Base-by-base conservation (phyloP, 768 basidiomycete species). In the Chalciporus chontae region DNA sequence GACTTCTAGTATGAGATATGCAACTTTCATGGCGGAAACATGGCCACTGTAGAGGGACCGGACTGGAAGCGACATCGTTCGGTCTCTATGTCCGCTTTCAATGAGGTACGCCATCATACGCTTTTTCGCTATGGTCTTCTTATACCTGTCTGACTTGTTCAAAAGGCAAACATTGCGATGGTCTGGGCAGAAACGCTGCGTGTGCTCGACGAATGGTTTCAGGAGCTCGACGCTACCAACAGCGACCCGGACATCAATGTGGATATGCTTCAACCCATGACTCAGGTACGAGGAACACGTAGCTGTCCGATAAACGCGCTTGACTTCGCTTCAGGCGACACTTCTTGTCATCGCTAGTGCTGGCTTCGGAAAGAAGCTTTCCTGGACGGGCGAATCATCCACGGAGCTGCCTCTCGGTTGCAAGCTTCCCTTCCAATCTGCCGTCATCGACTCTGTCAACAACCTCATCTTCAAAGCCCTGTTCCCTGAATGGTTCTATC, bases 21-120 rank as follows among this genome's bases (percentile, higher is more conserved):
- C 40, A 73, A 74, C 43, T 69, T 78, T 36, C 77, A 74, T n/a
- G 79, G 79, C 1, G 51, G 49, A 18, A 79, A 75, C 54, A 45
- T 81, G 3, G 57, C 79, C 21, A 69, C 72, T 5, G 56, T 60
- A 0, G 77, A 76, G 42, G 75, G 71, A 6, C 44, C 69, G 0
- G 70, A 74, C n/a, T 80, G 78, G 77, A 73, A 73, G 43, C 66
- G 75, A 2, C 77, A 78, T 52, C 68, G 76, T 38, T 61, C 58
- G 9, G 65, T 76, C 1, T 64, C 75, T 17, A 77, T 74, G 46
- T 71, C 75, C 10, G 78, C 78, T 0, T 80, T 80, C 60, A 77
- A 71, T 40, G 78, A 79, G 63, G 78, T 66, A 47, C 42, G 60
- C 41, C 11, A 17, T 36, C 15, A 29, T 21, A n/a, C 14, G 8